A percentile compares a stretch with the other conserved stretches of the same genome.
phyloP scores from a whole-genome alignment of 169 alveolate species.

The Plasmodium vivax region DNA sequence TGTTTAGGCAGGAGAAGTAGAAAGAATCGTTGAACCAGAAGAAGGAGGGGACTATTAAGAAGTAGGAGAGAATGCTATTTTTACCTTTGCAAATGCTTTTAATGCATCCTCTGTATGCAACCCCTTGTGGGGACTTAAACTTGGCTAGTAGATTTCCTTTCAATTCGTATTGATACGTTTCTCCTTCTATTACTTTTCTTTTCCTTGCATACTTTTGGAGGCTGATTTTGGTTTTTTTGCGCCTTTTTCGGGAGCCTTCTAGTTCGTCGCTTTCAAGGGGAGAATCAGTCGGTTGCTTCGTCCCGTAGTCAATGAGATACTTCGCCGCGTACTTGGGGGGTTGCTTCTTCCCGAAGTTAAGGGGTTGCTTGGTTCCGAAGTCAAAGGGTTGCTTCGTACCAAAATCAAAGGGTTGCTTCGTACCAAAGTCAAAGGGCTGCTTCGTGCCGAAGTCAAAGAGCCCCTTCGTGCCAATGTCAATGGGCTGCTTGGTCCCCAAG shows the following conservation, averaged over 20 bases:
- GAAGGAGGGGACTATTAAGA: conserved; percentile 35
- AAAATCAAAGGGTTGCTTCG: not conserved
- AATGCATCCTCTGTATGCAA: conserved; percentile 22
- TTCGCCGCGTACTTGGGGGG: not conserved
- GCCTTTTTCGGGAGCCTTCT: not conserved
- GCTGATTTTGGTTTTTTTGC: not conserved
- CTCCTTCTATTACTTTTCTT: conserved; percentile 17
- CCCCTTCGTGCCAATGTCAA: no score
- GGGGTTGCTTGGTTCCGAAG: not conserved
- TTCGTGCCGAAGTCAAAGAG: not conserved
- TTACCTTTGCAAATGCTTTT: conserved; percentile 16
- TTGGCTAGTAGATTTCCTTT: conserved; percentile 20
- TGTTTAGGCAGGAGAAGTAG: conserved; percentile 36
- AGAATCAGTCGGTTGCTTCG: not conserved
- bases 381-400: not conserved
- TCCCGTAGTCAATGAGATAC: not conserved
- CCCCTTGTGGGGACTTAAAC: conserved; percentile 29
- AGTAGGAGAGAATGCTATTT: conserved; percentile 25
- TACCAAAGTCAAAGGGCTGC: not conserved
- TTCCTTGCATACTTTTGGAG: not conserved
- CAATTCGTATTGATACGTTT: conserved; percentile 29
- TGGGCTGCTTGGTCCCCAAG: not conserved
- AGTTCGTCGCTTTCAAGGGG: not conserved
- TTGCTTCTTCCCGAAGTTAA: not conserved
- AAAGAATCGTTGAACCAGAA: conserved; percentile 45